Percentiles rank a stretch among this genome's conserved stretches.
These are phyloP conservation scores for Ceratobasidium sp. DNA, from an alignment of 1,284 basidiomycete species.

Conservation along the genomic window DNA sequence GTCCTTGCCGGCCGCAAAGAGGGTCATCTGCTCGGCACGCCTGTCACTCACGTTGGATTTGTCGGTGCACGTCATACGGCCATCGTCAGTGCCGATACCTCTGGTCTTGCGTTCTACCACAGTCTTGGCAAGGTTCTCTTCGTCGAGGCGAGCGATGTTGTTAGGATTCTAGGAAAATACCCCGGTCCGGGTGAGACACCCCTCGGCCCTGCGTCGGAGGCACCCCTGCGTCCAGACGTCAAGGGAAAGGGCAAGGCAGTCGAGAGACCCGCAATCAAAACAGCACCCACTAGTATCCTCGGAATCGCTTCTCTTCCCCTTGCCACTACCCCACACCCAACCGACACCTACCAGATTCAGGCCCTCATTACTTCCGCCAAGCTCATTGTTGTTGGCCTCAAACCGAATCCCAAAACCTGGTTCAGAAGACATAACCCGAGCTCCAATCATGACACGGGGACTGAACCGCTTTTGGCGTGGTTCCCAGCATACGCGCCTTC, in stretches of 20 bases:
- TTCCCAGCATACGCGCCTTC: slow-evolving; percentile 59
- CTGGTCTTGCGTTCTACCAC: slow-evolving; percentile 95
- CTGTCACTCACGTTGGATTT: slow-evolving; percentile 89
- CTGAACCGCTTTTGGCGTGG: slow-evolving; percentile 72
- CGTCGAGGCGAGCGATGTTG: slow-evolving; percentile 93
- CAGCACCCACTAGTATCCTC: slow-evolving; percentile 60
- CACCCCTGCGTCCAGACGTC: slow-evolving; percentile 23
- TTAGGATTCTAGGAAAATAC: slow-evolving; percentile 94
- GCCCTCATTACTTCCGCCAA: slow-evolving; percentile 92
- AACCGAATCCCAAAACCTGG: slow-evolving; percentile 94
- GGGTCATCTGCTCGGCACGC: slow-evolving; percentile 87
- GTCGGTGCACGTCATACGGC: slow-evolving; percentile 95
- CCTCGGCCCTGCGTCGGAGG: slow-evolving; percentile 31
- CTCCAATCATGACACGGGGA: slow-evolving; percentile 58
- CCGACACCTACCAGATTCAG: slow-evolving; percentile 85
- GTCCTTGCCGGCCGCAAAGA: slow-evolving; percentile 88
- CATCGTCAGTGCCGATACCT: slow-evolving; percentile 89
- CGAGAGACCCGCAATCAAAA: not conserved
- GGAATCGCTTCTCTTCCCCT: slow-evolving; percentile 86
- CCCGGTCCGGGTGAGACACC: slow-evolving; percentile 62
- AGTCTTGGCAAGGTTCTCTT: slow-evolving; percentile 95
- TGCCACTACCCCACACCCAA: slow-evolving; percentile 77
- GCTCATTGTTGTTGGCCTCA: slow-evolving; percentile 91
- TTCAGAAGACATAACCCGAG: slow-evolving; percentile 76
- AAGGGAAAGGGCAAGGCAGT: slow-evolving; percentile 37